Evolutionary conservation across 1,284 basidiomycete genomes (phyloP).

Genomic region (Lentinula novae-zelandiae): DNA sequence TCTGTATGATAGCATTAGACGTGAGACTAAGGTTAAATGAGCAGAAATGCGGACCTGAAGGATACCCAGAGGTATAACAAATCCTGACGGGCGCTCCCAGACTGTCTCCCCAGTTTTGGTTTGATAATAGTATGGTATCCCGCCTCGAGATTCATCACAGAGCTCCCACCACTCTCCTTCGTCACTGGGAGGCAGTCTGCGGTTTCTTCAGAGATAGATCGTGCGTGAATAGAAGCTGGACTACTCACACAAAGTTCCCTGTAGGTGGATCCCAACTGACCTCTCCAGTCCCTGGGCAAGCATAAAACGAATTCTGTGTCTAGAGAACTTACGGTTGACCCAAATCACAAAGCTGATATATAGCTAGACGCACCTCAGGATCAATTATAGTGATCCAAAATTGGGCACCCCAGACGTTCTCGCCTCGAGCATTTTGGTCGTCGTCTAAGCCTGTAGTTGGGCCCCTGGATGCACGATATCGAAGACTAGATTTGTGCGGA

Average conservation of each 20-base stretch:
- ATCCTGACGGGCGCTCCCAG: constrained; percentile 83
- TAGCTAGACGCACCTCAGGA: constrained; percentile 58
- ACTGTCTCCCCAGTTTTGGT: constrained; percentile 85
- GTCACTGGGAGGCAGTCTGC: constrained; percentile 74
- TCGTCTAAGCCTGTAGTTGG: constrained; percentile 27
- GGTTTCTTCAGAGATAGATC: constrained; percentile 15
- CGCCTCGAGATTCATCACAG: constrained; percentile 71
- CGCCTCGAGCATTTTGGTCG: constrained; percentile 34
- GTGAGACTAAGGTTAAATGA: neutral
- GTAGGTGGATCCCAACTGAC: constrained; percentile 90
- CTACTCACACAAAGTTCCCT: constrained; percentile 80
- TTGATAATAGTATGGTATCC: constrained; percentile 89
- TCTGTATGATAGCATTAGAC: constrained; percentile 36
- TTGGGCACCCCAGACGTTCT: constrained; percentile 64
- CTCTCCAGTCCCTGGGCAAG: constrained; percentile 88
- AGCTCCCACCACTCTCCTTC: constrained; percentile 93
- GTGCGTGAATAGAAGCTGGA: constrained; percentile 8
- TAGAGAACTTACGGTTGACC: constrained; percentile 27
- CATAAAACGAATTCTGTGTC: constrained; percentile 85
- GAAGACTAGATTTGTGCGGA: constrained; percentile 22
- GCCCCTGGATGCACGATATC: constrained; percentile 23
- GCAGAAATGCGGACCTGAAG: constrained; percentile 59
- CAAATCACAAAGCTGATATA: constrained; percentile 1
- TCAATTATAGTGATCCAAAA: constrained; percentile 85
- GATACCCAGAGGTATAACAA: constrained; percentile 87